phyloP scores from a whole-genome alignment of 2,329 filamentous ascomycete species.

The Tolypocladium amazonense region DNA sequence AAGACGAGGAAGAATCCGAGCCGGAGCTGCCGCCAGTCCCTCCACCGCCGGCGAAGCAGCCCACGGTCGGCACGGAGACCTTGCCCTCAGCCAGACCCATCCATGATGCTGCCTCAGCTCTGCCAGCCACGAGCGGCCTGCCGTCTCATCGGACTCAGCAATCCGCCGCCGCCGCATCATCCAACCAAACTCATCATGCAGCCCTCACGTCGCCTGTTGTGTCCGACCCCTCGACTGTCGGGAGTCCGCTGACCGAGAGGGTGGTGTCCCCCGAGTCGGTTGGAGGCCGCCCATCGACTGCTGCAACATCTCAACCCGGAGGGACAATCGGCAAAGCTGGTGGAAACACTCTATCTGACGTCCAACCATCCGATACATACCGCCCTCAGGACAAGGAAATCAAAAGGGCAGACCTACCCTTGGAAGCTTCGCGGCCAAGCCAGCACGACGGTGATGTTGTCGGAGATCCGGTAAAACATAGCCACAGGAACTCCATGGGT shows the following conservation, averaged over 20 bases:
- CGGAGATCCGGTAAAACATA: not conserved
- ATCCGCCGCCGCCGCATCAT: not conserved
- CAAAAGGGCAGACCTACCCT: conserved; percentile 34
- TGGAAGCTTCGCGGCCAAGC: conserved; percentile 47
- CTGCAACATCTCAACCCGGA: not conserved
- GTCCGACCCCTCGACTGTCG: not conserved
- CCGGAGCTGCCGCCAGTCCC: conserved; percentile 10
- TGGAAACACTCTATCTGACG: conserved; percentile 47
- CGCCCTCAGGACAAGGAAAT: conserved; percentile 58
- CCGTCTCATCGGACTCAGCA: conserved; percentile 4
- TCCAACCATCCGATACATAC: conserved; percentile 70
- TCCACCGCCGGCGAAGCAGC: not conserved
- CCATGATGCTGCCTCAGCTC: not conserved
- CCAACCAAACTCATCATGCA: not conserved
- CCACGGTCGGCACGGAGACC: not conserved
- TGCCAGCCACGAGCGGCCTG: not conserved
- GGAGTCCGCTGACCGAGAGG: conserved; percentile 9
- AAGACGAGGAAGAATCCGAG: conserved; percentile 34
- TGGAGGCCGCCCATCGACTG: not conserved
- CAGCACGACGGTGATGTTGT: conserved; percentile 26
- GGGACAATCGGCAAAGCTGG: not conserved
- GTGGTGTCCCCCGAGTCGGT: not conserved
- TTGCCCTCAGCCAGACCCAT: not conserved
- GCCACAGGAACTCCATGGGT: not conserved
- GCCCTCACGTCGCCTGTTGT: conserved; percentile 1